These are phyloP conservation scores for Elsinoe fawcettii DNA, from an alignment of 2,329 filamentous ascomycete species.

Conservation along the genomic window DNA sequence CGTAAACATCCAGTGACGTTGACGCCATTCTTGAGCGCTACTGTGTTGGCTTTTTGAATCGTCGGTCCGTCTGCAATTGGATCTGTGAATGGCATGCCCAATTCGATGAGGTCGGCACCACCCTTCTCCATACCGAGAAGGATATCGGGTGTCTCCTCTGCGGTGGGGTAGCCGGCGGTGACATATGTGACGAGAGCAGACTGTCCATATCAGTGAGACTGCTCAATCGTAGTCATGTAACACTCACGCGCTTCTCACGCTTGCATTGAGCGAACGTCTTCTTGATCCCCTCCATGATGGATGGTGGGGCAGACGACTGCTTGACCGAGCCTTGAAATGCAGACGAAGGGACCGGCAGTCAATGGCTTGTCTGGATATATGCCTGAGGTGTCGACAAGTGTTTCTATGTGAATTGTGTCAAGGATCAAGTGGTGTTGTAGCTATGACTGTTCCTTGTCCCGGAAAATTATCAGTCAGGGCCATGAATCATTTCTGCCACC, in stretches of 20 bases:
- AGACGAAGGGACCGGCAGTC: background rate
- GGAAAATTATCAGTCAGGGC: background rate
- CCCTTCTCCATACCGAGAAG: slow-evolving; percentile 86
- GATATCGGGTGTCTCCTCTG: slow-evolving; percentile 74
- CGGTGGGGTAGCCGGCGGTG: slow-evolving; percentile 82
- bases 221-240: background rate
- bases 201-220: slow-evolving; percentile 35
- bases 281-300: slow-evolving; percentile 42
- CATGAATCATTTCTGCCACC: background rate
- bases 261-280: slow-evolving; percentile 45
- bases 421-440: background rate
- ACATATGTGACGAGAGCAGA: slow-evolving; percentile 91
- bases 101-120: slow-evolving; percentile 89
- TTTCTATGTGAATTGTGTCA: background rate
- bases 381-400: background rate
- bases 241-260: slow-evolving; percentile 39
- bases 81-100: slow-evolving; percentile 94
- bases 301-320: slow-evolving; percentile 1
- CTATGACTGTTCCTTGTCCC: slow-evolving; percentile 5
- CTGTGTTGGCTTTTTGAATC: slow-evolving; percentile 88
- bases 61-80: slow-evolving; percentile 96
- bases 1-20: slow-evolving; percentile 70
- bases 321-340: background rate
- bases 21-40: slow-evolving; percentile 81
- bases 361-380: background rate